Evolutionary conservation across 1,284 basidiomycete species (phyloP).

Genomic region (Pholiota adiposa): DNA sequence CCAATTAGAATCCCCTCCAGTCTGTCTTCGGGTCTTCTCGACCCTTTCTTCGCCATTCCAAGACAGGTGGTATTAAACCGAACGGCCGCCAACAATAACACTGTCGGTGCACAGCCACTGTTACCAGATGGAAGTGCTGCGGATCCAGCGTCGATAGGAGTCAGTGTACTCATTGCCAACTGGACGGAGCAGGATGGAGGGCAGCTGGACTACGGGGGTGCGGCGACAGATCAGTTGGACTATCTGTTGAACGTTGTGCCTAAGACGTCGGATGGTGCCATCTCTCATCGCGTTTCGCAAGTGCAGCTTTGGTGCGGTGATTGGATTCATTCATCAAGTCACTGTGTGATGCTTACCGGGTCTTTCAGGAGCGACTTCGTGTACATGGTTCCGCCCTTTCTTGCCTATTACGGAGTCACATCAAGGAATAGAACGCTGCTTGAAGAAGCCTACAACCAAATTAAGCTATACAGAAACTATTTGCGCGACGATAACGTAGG

Average conservation of each 20-base stretch:
- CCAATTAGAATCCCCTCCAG: slow-evolving; percentile 4
- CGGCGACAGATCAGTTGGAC: slow-evolving; percentile 73
- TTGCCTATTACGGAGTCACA: slow-evolving; percentile 86
- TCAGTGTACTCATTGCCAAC: slow-evolving; percentile 80
- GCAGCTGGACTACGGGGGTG: slow-evolving; percentile 59
- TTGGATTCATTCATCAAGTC: background rate
- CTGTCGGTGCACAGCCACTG: slow-evolving; percentile 53
- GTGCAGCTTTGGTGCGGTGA: slow-evolving; percentile 72
- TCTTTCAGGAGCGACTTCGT: slow-evolving; percentile 70
- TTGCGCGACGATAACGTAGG: slow-evolving; percentile 53
- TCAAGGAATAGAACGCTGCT: slow-evolving; percentile 73
- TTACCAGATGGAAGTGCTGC: slow-evolving; percentile 64
- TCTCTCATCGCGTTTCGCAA: slow-evolving; percentile 74
- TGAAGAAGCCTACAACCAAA: slow-evolving; percentile 77
- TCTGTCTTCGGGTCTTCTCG: slow-evolving; percentile 31
- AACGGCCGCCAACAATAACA: slow-evolving; percentile 41
- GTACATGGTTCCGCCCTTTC: slow-evolving; percentile 92
- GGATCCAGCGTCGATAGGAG: slow-evolving; percentile 84
- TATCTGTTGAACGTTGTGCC: slow-evolving; percentile 74
- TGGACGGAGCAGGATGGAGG: slow-evolving; percentile 57
- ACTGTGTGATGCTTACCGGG: background rate
- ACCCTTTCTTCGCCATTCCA: slow-evolving; percentile 63
- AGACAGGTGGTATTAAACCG: slow-evolving; percentile 54
- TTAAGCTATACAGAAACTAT: slow-evolving; percentile 74
- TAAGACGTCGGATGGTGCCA: slow-evolving; percentile 73